phyloP scores from a whole-genome alignment of 768 basidiomycete genomes.

The Serendipita vermifera region DNA sequence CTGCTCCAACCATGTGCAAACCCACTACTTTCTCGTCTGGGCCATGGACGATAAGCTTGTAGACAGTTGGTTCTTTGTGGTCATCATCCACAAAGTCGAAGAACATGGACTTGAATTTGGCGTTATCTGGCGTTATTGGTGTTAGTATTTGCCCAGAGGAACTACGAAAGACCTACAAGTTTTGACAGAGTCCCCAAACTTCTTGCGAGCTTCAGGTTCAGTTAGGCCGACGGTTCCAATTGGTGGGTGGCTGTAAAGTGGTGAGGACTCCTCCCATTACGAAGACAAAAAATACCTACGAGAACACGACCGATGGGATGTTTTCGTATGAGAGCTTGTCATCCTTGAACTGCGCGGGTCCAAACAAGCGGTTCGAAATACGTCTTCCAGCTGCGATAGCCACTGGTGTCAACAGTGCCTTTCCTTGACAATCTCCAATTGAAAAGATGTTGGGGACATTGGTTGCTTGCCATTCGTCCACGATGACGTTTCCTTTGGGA shows the following conservation, averaged over 20 bases:
- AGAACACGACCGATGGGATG: conserved; percentile 93
- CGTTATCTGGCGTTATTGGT: conserved; percentile 42
- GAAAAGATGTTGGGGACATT: conserved; percentile 56
- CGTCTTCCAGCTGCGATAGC: conserved; percentile 92
- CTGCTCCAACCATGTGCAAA: conserved; percentile 80
- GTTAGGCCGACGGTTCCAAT: conserved; percentile 94
- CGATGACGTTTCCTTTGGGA: conserved; percentile 69
- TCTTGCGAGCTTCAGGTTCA: conserved; percentile 75
- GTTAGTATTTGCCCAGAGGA: too few species aligned
- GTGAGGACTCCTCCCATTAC: conserved; percentile 11
- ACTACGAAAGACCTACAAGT: conserved; percentile 75
- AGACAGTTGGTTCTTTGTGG: conserved; percentile 90
- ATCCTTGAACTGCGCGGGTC: conserved; percentile 68
- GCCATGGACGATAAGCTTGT: conserved; percentile 81
- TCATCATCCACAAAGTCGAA: conserved; percentile 82
- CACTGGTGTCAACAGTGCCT: conserved; percentile 87
- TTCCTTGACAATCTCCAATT: conserved; percentile 88
- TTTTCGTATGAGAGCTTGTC: conserved; percentile 82
- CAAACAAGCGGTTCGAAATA: conserved; percentile 81
- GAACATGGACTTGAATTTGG: conserved; percentile 72
- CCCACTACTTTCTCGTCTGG: conserved; percentile 94
- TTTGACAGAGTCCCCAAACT: conserved; percentile 69
- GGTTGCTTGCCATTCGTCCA: conserved; percentile 87
- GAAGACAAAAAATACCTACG: conserved; percentile 40
- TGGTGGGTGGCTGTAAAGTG: conserved; percentile 61